Conservation (phyloP, 1,284 basidiomycete species). For the Cutaneotrichosporon sp. region DNA sequence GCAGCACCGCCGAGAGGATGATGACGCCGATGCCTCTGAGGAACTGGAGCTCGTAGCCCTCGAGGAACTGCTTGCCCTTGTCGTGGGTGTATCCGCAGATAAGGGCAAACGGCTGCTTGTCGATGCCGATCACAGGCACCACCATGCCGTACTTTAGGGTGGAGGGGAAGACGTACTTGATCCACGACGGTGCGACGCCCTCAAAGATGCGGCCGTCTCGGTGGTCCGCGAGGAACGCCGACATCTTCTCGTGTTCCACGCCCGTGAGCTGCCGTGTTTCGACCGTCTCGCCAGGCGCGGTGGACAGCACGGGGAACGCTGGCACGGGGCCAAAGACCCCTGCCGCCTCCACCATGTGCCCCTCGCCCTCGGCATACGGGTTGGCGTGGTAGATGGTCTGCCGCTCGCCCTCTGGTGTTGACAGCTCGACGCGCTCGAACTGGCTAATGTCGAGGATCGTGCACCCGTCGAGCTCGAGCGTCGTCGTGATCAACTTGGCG, state of each 20-base stretch:
- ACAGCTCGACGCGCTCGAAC: conserved; percentile 75
- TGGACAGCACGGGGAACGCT: conserved; percentile 43
- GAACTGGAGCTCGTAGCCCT: conserved; percentile 91
- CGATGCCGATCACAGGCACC: conserved; percentile 90
- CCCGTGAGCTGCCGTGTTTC: conserved; percentile 57
- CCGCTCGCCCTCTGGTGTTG: conserved; percentile 16
- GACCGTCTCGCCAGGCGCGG: conserved; percentile 25
- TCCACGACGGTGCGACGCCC: conserved; percentile 72
- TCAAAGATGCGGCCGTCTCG: conserved; percentile 85
- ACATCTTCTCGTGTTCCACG: conserved; percentile 71
- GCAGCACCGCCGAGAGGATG: conserved; percentile 88
- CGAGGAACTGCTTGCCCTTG: conserved; percentile 75
- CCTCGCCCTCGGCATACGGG: conserved; percentile 36
- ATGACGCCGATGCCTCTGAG: conserved; percentile 87
- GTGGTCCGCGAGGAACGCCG: conserved; percentile 71
- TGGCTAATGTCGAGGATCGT: conserved; percentile 88
- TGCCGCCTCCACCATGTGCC: conserved; percentile 39
- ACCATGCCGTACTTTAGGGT: conserved; percentile 82
- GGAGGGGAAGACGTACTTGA: conserved; percentile 74
- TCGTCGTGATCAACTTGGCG: conserved; percentile 81
- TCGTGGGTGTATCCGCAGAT: conserved; percentile 85
- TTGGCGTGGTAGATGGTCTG: conserved; percentile 58
- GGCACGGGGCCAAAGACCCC: conserved; percentile 40
- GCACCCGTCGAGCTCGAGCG: conserved; percentile 88
- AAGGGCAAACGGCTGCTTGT: conserved; percentile 89